Evolutionary conservation across 495 filamentous ascomycete species (phyloP).

Genomic region (Penicilliopsis zonata): DNA sequence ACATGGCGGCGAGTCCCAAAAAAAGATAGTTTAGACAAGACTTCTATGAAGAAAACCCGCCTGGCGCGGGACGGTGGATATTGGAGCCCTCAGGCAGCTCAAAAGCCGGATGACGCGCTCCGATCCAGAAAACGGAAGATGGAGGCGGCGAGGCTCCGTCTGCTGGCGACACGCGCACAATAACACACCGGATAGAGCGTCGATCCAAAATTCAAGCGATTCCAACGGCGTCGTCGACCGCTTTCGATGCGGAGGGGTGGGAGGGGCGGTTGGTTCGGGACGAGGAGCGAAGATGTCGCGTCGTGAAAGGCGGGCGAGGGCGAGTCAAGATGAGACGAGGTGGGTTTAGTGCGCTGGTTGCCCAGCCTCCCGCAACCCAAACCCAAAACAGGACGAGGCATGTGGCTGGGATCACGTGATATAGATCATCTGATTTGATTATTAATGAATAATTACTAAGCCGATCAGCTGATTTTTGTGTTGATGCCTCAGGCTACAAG

Average conservation of each 20-base stretch:
- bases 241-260: too few relatives aligned
- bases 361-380: constrained; percentile 6
- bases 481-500: too few relatives aligned
- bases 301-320: neutral
- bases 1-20: constrained; percentile 50
- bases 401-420: constrained; percentile 17
- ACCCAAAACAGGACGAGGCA: neutral
- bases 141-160: constrained; percentile 9
- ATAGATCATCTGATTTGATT: neutral
- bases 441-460: neutral
- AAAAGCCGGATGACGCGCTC: constrained; percentile 24
- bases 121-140: constrained; percentile 27
- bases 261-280: constrained; percentile 2
- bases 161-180: too few relatives aligned
- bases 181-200: too few relatives aligned
- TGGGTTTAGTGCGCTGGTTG: constrained; percentile 1
- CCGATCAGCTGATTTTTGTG: neutral
- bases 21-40: constrained; percentile 3
- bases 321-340: constrained; percentile 3
- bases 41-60: constrained; percentile 16
- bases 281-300: constrained; percentile 4
- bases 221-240: too few relatives aligned
- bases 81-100: constrained; percentile 17
- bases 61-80: constrained; percentile 27
- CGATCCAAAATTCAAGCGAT: too few relatives aligned